A percentile compares a stretch with the other conserved stretches of the same genome.
Evolutionary conservation across 78 protist genomes (phyloP).

Genomic region (Mastigamoeba balamuthi): DNA sequence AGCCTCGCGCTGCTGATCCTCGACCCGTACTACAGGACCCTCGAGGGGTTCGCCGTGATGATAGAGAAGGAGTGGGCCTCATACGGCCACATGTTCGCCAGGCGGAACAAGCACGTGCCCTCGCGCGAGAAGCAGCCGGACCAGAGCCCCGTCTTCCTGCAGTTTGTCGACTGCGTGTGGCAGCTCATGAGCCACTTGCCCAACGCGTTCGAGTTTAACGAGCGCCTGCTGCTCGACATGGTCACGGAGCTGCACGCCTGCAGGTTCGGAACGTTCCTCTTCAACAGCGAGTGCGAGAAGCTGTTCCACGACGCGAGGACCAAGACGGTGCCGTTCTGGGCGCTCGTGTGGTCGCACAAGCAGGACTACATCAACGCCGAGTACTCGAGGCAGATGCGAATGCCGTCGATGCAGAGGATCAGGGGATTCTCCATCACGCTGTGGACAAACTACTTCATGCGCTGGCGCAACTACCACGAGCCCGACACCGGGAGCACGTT

Average conservation of each 20-base stretch:
- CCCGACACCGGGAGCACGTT: too few relatives aligned
- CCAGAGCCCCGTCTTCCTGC: slow-evolving; percentile 79
- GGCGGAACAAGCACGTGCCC: slow-evolving; percentile 33
- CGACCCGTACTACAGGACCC: slow-evolving; percentile 81
- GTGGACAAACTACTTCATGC: background rate
- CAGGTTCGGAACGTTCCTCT: slow-evolving; percentile 50
- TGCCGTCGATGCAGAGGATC: background rate
- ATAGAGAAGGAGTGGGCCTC: slow-evolving; percentile 75
- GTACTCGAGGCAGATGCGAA: background rate
- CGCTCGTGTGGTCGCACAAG: background rate
- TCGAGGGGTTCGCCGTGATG: slow-evolving; percentile 65
- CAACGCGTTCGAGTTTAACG: slow-evolving; percentile 27
- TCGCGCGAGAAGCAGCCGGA: slow-evolving; percentile 13
- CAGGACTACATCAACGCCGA: background rate
- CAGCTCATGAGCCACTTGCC: slow-evolving; percentile 26
- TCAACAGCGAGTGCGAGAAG: slow-evolving; percentile 10
- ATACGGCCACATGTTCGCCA: slow-evolving; percentile 68
- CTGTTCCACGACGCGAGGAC: background rate
- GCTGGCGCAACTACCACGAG: background rate
- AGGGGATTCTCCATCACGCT: background rate
- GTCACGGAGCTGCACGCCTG: slow-evolving; percentile 28
- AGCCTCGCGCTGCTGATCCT: slow-evolving; percentile 51
- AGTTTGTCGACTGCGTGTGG: slow-evolving; percentile 82
- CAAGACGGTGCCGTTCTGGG: background rate
- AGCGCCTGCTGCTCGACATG: slow-evolving; percentile 10